Conservation (phyloP, 2,329 filamentous ascomycete species). For the Nigrospora sphaerica region DNA sequence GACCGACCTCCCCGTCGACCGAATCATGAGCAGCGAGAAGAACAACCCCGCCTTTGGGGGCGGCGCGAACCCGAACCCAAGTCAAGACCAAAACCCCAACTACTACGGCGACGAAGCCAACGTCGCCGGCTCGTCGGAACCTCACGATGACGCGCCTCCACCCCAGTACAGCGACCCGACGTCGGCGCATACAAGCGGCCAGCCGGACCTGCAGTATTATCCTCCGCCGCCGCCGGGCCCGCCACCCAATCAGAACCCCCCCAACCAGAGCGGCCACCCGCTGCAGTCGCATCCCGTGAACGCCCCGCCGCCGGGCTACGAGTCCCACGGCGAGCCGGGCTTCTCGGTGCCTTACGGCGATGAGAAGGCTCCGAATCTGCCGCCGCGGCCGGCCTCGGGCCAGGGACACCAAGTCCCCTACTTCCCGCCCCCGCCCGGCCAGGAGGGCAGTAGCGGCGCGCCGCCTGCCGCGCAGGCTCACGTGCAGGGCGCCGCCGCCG, state of each 20-base stretch:
- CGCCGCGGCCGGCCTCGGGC: conserved; percentile 3
- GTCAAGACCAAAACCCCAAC: background rate
- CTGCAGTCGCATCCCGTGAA: conserved; percentile 4
- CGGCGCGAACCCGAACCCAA: background rate
- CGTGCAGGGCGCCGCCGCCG: background rate
- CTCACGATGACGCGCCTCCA: background rate
- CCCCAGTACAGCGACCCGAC: background rate
- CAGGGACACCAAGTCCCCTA: conserved; percentile 3
- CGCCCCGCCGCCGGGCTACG: conserved; percentile 1
- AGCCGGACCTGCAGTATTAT: background rate
- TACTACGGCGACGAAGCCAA: background rate
- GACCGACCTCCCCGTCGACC: too few relatives aligned
- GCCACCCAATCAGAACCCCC: background rate
- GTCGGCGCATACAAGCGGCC: background rate
- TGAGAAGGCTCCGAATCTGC: conserved; percentile 4
- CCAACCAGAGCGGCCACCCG: conserved; percentile 3
- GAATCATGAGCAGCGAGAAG: background rate
- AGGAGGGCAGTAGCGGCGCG: background rate
- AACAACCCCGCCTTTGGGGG: background rate
- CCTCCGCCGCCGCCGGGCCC: conserved; percentile 5
- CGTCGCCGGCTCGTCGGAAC: background rate
- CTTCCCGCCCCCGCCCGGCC: conserved; percentile 3
- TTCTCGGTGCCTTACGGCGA: background rate
- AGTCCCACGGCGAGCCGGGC: conserved; percentile 1
- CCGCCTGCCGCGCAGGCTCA: background rate